phyloP scores from a whole-genome alignment of 768 basidiomycete genomes.

The Tremella fuciformis region DNA sequence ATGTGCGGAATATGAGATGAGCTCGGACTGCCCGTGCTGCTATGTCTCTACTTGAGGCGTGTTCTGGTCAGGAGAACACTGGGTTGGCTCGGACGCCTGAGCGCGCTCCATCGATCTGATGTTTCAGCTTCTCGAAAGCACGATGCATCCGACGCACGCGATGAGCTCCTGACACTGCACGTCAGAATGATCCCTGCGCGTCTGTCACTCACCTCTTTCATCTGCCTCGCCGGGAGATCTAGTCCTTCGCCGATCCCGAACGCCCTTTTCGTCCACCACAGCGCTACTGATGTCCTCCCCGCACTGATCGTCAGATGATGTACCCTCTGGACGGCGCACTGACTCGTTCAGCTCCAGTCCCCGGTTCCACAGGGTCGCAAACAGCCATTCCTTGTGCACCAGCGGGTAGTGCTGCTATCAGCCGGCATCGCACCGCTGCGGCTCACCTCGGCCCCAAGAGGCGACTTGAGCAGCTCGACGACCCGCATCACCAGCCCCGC shows the following conservation, averaged over 20 bases:
- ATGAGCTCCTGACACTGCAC: too few species aligned
- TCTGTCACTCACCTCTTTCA: neutral
- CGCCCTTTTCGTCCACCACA: conserved; percentile 1
- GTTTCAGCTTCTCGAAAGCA: too few species aligned
- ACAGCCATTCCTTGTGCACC: conserved; percentile 1
- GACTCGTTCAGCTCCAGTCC: neutral
- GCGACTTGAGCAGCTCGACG: neutral
- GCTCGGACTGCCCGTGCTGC: too few species aligned
- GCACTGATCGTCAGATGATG: neutral
- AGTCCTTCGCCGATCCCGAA: neutral
- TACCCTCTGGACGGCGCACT: neutral
- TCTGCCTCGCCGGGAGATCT: neutral
- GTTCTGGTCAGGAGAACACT: too few species aligned
- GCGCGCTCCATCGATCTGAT: too few species aligned
- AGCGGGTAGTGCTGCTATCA: neutral
- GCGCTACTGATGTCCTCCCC: neutral
- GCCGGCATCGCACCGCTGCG: neutral
- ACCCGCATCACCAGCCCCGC: neutral
- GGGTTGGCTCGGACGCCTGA: too few species aligned
- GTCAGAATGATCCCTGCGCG: too few species aligned
- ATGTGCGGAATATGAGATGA: too few species aligned
- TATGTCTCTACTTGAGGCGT: too few species aligned
- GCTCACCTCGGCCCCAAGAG: neutral
- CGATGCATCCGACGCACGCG: too few species aligned
- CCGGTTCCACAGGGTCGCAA: neutral